Evolutionary conservation across 1,284 basidiomycete genomes (phyloP), one percentile per base, ranked within the genome.

Genomic region (Moniliella sp.): DNA sequence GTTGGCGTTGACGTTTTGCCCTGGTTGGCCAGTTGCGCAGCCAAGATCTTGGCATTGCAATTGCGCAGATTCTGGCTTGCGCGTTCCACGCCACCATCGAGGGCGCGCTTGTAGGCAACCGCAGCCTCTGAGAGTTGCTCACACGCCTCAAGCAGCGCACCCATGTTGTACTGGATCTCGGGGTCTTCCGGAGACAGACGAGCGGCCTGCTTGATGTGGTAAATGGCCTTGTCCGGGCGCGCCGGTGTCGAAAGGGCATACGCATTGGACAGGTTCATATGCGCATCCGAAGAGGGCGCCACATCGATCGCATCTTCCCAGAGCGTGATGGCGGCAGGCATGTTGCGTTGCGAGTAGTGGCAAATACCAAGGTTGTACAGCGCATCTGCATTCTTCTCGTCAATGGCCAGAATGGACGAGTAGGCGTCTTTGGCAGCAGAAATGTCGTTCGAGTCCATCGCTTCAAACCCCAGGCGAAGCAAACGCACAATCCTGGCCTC

Each of bases 101-200:
- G 69, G 47, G 77, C 78, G 39, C 71, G 70, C 61, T 77, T 74
- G 65, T 84, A 84, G 54, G 79, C 70, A 46, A 68, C 67, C 36
- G 83, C 66, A 23, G 80, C 75, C 58, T 79, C 76, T 53, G 81
- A 78, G 17, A 84, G 66, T 39, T 71, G 68, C 33, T 77, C 79
- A 53, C 80, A 74, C 32, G 81, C 80, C 71, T 84, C 80, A 34
- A 84, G 67, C 46, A 84, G 79, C 15, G 79, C 80, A 16, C 78
- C 84, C 33, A 86, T 70, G 65, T 86, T 91, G 68, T 84, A 91
- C 18, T 80, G 76, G 56, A 88, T 83, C 63, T 93, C 84, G 50
- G 81, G 74, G 66, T 91, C 84, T 55, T 84, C 77, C 21, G 84
- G 84, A 28, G 78, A 71, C 42, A 91, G 71, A 19, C 75, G 74